These are phyloP conservation scores for Stagonosporopsis rhizophila DNA, from an alignment of 2,329 filamentous ascomycete species.

Conservation along the genomic window DNA sequence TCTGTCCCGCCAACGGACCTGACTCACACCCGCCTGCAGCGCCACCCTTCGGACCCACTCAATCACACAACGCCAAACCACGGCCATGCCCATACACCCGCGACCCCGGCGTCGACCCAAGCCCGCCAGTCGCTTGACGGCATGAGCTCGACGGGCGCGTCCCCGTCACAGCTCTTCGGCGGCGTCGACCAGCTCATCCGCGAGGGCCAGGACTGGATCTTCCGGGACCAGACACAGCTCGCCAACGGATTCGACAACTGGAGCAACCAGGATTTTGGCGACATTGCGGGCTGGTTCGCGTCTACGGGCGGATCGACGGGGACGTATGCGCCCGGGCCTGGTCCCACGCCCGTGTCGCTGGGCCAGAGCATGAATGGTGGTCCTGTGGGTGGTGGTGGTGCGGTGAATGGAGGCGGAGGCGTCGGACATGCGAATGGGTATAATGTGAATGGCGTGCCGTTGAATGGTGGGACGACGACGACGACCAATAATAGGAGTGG, in stretches of 20 bases:
- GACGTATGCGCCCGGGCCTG: slow-evolving; percentile 12
- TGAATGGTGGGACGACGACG: neutral
- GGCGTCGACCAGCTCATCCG: slow-evolving; percentile 67
- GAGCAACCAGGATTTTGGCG: slow-evolving; percentile 47
- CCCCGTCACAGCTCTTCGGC: slow-evolving; percentile 63
- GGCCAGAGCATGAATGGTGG: slow-evolving; percentile 27
- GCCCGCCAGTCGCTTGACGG: slow-evolving; percentile 39
- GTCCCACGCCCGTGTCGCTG: neutral
- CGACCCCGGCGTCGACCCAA: slow-evolving; percentile 34
- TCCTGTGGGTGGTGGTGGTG: slow-evolving; percentile 19
- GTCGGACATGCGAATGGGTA: slow-evolving; percentile 12
- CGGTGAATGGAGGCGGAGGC: slow-evolving; percentile 18
- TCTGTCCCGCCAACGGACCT: slow-evolving; percentile 41
- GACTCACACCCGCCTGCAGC: slow-evolving; percentile 43
- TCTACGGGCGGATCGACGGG: slow-evolving; percentile 25
- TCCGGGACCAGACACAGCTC: slow-evolving; percentile 67
- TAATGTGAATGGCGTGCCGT: slow-evolving; percentile 11
- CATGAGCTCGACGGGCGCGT: slow-evolving; percentile 42
- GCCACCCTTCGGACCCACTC: slow-evolving; percentile 26
- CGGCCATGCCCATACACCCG: slow-evolving; percentile 9
- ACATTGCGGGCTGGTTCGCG: slow-evolving; percentile 42
- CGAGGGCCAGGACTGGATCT: slow-evolving; percentile 68
- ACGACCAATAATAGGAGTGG: slow-evolving; percentile 5
- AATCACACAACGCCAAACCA: slow-evolving; percentile 29
- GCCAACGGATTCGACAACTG: slow-evolving; percentile 70